Base-by-base conservation (phyloP, 2,329 filamentous ascomycete species). In the Grosmannia huntii region DNA sequence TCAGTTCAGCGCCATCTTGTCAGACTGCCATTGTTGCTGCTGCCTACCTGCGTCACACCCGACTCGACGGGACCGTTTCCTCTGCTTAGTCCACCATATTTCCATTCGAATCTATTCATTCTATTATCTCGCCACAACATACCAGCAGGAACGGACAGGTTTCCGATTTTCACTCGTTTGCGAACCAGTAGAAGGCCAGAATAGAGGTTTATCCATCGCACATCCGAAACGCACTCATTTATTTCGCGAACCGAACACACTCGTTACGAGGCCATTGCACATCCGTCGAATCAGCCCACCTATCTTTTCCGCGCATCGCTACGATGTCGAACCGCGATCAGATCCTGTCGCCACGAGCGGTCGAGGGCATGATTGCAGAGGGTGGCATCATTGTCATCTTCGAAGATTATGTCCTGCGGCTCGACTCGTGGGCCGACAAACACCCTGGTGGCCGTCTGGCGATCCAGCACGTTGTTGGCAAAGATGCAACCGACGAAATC, bases 401-500 rank as follows among this genome's bases (percentile, higher is more conserved):
- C 62, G 75, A 83, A 52, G 80, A 78, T 51, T 65, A 71, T 56
- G 76, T 81, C 19, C 70, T 85, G 63, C 72, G 74, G 58, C 75
- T 85, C 44, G 78, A 82, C 64, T 69, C 72, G 50, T 85, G 82
- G 82, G 73, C 84, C 63, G 67, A 76, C 57, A 75, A 70, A 58
- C 82, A 85, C 64, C 82, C 82, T 0, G 82, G 82, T 23, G 82
- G 82, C 36, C 70, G 73, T 16, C 69, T 84, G 28, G 78, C 81
- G 23, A 82, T 84, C 61, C 66, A 79, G 62, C 82, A 85, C 69
- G 83, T 82, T 78, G 76, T 82, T 4, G 80, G 80, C 58, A 74
- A 73, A 67, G 80, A 83, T 68, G 78, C 80, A 27, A 80, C 78
- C 23, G 77, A 81, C 65, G 79, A 83, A 65, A 82, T 82, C 64